A percentile compares a stretch with the other conserved stretches of the same genome.
These are phyloP conservation scores for Sugiyamaella marilandica DNA, from an alignment of 805 yeast species.

Conservation along the genomic window DNA sequence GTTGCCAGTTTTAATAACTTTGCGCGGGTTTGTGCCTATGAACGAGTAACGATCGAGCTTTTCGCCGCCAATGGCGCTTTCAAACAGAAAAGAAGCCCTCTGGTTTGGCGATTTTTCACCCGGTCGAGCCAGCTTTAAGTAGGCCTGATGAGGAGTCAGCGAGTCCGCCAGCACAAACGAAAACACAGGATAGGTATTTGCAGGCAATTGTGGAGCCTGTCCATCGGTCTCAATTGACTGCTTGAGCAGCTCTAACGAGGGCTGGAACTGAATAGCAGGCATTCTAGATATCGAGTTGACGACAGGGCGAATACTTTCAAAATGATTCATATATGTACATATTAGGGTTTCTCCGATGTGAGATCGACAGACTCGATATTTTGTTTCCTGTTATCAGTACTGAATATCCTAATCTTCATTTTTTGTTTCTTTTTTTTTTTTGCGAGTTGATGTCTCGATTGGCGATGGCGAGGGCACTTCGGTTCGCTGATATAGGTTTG, in stretches of 20 bases:
- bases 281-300: not conserved
- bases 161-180: slow-evolving; percentile 69
- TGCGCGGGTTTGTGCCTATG: slow-evolving; percentile 80
- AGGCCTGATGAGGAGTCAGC: slow-evolving; percentile 86
- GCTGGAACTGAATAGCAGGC: slow-evolving; percentile 26
- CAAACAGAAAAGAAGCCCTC: slow-evolving; percentile 71
- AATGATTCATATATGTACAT: not conserved
- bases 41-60: slow-evolving; percentile 86
- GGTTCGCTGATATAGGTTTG: slow-evolving; percentile 17
- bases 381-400: too few species aligned
- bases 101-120: slow-evolving; percentile 32
- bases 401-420: too few species aligned
- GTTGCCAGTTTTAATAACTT: slow-evolving; percentile 79
- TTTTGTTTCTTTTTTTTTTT: too few species aligned
- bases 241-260: slow-evolving; percentile 43
- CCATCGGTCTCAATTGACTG: slow-evolving; percentile 34
- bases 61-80: slow-evolving; percentile 86
- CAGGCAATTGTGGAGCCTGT: slow-evolving; percentile 31
- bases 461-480: not conserved
- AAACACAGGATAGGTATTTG: slow-evolving; percentile 76
- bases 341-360: not conserved
- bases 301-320: not conserved
- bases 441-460: too few species aligned
- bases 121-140: slow-evolving; percentile 73
- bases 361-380: too few species aligned